phyloP scores from a whole-genome alignment of 257 asterid genomes.

The Fraxinus americana region DNA sequence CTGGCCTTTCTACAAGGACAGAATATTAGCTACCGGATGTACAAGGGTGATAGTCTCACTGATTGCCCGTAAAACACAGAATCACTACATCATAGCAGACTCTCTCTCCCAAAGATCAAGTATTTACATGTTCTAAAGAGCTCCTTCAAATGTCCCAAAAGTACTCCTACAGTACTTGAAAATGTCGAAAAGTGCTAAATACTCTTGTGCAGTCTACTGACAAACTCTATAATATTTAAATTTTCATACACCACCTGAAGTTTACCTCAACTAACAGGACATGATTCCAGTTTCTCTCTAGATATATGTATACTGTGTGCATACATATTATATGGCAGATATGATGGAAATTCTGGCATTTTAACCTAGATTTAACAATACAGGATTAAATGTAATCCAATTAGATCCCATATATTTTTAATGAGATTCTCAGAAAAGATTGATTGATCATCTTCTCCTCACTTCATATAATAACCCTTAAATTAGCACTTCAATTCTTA shows the following conservation, averaged over 20 bases:
- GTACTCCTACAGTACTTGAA: slow-evolving; percentile 10
- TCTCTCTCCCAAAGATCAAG: slow-evolving; percentile 4
- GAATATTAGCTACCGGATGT: background rate
- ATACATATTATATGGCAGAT: background rate
- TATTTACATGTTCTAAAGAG: slow-evolving; percentile 10
- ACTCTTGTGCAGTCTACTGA: background rate
- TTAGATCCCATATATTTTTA: background rate
- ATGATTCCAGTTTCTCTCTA: background rate
- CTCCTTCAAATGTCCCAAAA: slow-evolving; percentile 15
- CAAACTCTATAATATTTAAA: background rate
- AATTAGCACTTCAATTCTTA: background rate
- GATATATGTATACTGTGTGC: background rate
- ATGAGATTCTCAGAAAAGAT: background rate
- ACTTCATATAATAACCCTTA: background rate
- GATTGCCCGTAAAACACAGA: background rate
- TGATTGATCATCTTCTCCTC: background rate
- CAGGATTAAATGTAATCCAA: background rate
- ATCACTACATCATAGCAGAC: background rate
- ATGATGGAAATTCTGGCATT: background rate
- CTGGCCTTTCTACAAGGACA: background rate
- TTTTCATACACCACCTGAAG: background rate
- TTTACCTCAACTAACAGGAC: background rate
- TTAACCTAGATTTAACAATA: background rate
- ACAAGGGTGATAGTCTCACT: background rate
- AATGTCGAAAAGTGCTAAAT: background rate